Evolutionary conservation across 768 basidiomycete species (phyloP), one percentile per base, ranked within the genome.

Genomic region (Royoungia palumana): DNA sequence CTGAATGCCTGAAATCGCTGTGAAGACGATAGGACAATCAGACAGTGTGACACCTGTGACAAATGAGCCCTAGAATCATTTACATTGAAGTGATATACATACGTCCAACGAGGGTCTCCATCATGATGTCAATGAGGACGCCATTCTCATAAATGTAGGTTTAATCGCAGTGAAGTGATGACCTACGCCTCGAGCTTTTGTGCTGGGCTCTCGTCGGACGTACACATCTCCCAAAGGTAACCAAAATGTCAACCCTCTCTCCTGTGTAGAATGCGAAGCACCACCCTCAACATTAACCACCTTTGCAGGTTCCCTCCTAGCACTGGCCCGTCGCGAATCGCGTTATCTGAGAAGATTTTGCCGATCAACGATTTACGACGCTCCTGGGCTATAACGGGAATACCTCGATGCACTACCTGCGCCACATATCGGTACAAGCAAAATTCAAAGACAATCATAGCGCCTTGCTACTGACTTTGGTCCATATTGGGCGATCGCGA

Each of bases 251-350:
- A 4, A 67, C 63, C 14, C 63, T 63, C 27, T 50, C 50, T 14
- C 47, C 67, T 69, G 43, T 20, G 39, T 16, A 36, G 3, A 14
- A 24, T 14, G 11, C 56, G 14, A 49, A 42, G 25, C 30, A 27
- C 16, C 17, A 21, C 16, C 16, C 6, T 11, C 13, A 41, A 34
- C 44, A 10, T 7, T 6, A 25, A 40, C 39, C 38, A 56, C 66
- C 67, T 32, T 67, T 16, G 36, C 67, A 61, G n/a, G 56, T 56
- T 5, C 66, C 66, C 45, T 67, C 66, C 66, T 63, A 69, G 25
- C 25, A 41, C 22, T 58, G 7, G 11, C 55, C 54, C 22, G 38
- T 32, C 16, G 13, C 17, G 20, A 68, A 55, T 21, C 65, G 63
- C 11, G 65, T 65, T 32, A 69, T 4, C 64, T 66, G 9, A 6